Base-by-base conservation (phyloP, 2,329 filamentous ascomycete species). In the Aureobasidium musti region DNA sequence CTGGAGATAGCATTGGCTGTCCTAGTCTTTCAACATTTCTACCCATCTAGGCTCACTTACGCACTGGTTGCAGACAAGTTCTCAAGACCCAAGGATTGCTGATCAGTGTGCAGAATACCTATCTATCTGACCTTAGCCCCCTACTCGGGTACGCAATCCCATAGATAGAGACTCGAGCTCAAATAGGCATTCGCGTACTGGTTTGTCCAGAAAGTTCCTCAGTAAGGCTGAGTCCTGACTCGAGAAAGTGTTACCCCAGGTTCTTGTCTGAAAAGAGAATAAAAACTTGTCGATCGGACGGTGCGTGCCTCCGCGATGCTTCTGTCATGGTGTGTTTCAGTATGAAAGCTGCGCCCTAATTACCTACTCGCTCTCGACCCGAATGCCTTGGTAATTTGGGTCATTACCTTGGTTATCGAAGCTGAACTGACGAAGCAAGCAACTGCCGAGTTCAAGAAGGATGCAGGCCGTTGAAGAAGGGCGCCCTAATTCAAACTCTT, bases 201-300 rank as follows among this genome's bases (percentile, higher is more conserved):
- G 17, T 33, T 53, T 35, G 23, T 41, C 35, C 21, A 39, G 33
- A 39, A 23, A 43, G 17, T 43, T n/a, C 19, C 21, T 43, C n/a
- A 35, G 37, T 39, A 35, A 60, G 41, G 39, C 41, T 60, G 39
- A 47, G 13, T 11, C 19, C 41, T 60, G 41, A 60, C 56, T 59
- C 56, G 33, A 39, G 5, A 19, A 5, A 43, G 26, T 33, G 23
- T 45, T 45, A 47, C 56, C 57, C 57, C 57, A 37, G 57, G 28
- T 26, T 60, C 21, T 30, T 47, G 7, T 4, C 14, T 35, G 37
- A n/a, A 59, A 45, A 41, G 19, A 33, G 56, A 30, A 35, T 10
- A 59, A 59, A 59, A 59, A 43, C 57, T 61, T 61, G 57, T 61
- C 45, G 41, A 61, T 61, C 28, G 41, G 28, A n/a, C 41, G 26